Percentiles rank a stretch among this genome's conserved stretches.
phyloP scores from a whole-genome alignment of 1,284 basidiomycete species.

The Heliocybe sulcata region DNA sequence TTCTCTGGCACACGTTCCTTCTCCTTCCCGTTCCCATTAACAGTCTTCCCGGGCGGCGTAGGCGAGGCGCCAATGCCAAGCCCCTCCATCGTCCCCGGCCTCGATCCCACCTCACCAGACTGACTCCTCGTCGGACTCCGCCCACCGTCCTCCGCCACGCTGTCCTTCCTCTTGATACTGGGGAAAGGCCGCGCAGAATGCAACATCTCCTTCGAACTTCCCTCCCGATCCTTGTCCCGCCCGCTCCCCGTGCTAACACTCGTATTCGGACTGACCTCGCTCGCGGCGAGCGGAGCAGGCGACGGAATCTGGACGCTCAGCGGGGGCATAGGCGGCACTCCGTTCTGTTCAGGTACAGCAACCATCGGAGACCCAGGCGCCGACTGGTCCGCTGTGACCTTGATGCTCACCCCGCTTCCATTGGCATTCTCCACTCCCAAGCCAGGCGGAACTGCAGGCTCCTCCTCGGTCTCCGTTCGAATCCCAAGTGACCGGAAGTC shows the following conservation, averaged over 20 bases:
- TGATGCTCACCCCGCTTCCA: neutral
- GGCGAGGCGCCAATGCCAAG: neutral
- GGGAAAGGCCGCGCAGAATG: constrained; percentile 19
- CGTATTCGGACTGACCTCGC: constrained; percentile 7
- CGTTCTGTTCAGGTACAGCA: no score
- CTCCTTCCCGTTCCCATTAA: constrained; percentile 24
- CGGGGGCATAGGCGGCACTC: neutral
- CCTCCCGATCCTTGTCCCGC: neutral
- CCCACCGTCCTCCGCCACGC: constrained; percentile 7
- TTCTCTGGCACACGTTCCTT: constrained; percentile 34
- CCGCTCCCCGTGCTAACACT: constrained; percentile 7
- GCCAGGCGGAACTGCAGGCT: constrained; percentile 4
- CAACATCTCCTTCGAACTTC: no score
- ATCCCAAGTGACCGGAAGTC: constrained; percentile 68
- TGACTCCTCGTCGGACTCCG: constrained; percentile 10
- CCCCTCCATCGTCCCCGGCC: constrained; percentile 19
- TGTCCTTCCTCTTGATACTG: constrained; percentile 15
- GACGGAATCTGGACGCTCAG: neutral
- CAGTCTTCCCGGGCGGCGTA: constrained; percentile 8
- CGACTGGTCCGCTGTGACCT: neutral
- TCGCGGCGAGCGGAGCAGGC: constrained; percentile 2
- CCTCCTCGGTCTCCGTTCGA: constrained; percentile 7
- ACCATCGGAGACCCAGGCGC: neutral
- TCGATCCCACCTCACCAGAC: constrained; percentile 19
- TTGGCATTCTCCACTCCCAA: neutral